Evolutionary conservation across 352 stramenopile genomes (phyloP).

Genomic region (Globisporangium rhizosaccharum): DNA sequence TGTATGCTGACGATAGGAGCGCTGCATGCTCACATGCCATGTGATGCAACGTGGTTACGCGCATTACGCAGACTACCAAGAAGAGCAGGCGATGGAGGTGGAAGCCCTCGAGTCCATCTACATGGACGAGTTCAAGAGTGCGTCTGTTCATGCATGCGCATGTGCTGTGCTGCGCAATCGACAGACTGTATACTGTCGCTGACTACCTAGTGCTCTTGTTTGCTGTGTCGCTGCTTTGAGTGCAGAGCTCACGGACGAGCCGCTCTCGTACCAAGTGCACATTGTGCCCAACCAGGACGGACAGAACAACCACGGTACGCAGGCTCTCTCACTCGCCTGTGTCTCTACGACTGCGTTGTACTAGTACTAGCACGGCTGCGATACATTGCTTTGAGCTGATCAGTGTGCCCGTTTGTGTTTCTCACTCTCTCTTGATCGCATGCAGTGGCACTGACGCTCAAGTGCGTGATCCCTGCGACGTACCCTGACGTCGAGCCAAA

Average conservation of each 20-base stretch:
- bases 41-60: neutral
- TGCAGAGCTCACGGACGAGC: constrained; percentile 71
- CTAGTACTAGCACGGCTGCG: neutral
- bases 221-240: neutral
- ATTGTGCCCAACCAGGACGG: constrained; percentile 84
- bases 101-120: constrained; percentile 88
- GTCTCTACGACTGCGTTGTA: neutral
- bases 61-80: constrained; percentile 84
- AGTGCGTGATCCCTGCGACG: constrained; percentile 68
- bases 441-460: constrained; percentile 65
- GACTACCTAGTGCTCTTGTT: neutral
- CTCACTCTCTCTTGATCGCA: neutral
- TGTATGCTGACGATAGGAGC: neutral
- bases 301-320: constrained; percentile 71
- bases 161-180: too few species aligned
- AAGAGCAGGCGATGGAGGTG: constrained; percentile 87
- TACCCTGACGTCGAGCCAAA: constrained; percentile 74
- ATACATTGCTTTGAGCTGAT: neutral
- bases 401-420: neutral
- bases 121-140: constrained; percentile 87
- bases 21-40: neutral
- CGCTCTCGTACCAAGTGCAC: constrained; percentile 68
- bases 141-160: constrained; percentile 9
- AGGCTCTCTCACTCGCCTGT: neutral
- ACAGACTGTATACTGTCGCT: too few species aligned